Conservation (phyloP, 495 filamentous ascomycete species). For the Penicillium maclennaniae region DNA sequence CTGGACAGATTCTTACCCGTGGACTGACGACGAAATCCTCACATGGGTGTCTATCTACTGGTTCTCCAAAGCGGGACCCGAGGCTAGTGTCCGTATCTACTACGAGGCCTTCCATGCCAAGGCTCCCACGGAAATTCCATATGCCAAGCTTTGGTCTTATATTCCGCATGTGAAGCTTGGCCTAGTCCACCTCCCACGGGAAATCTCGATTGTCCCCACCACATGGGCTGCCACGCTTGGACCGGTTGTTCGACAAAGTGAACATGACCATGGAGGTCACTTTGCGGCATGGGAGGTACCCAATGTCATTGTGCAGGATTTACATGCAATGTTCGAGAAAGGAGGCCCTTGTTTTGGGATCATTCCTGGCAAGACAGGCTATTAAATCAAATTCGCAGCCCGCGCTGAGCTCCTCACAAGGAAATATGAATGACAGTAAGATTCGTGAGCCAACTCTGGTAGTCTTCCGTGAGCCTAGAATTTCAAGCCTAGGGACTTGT, state of each 20-base stretch:
- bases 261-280: slow-evolving; percentile 55
- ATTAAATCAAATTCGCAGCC: slow-evolving; percentile 4
- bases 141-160: slow-evolving; percentile 11
- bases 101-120: slow-evolving; percentile 47
- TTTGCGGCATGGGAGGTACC: slow-evolving; percentile 60
- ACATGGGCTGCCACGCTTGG: slow-evolving; percentile 51
- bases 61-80: slow-evolving; percentile 55
- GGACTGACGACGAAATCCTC: slow-evolving; percentile 64
- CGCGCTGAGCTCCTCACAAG: background rate
- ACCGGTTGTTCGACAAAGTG: slow-evolving; percentile 50
- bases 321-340: slow-evolving; percentile 54
- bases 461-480: background rate
- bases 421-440: background rate
- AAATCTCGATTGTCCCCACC: slow-evolving; percentile 47
- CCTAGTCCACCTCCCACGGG: slow-evolving; percentile 47
- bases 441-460: background rate
- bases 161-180: slow-evolving; percentile 49
- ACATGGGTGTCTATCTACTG: slow-evolving; percentile 64
- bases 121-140: slow-evolving; percentile 5
- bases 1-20: slow-evolving; percentile 63
- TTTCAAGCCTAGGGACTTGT: too few relatives aligned
- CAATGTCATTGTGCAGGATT: slow-evolving; percentile 49
- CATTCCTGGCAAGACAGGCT: slow-evolving; percentile 30
- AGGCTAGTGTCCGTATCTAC: slow-evolving; percentile 55
- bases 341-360: slow-evolving; percentile 32